Conservation (phyloP, 345 rosid species). For the Euphorbia pulcherrima region DNA sequence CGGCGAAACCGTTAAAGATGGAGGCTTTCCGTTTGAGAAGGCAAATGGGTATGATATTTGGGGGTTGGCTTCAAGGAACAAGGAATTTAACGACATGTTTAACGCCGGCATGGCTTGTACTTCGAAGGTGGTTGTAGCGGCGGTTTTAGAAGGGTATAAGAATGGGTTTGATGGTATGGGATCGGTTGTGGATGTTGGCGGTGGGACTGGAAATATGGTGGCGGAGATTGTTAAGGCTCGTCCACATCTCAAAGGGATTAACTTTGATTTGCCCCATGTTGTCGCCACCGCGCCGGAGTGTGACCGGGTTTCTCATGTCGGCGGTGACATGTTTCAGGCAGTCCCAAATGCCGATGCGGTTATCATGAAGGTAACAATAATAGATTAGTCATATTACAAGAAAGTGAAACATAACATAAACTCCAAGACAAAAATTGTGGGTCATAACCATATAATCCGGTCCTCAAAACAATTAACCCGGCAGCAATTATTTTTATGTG, state of each 20-base stretch:
- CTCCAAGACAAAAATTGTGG: too few species aligned
- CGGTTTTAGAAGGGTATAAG: slow-evolving; percentile 16
- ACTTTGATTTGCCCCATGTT: slow-evolving; percentile 45
- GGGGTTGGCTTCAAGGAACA: slow-evolving; percentile 22
- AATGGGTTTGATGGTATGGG: slow-evolving; percentile 21
- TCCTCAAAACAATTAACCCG: too few species aligned
- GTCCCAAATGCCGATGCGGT: slow-evolving; percentile 37
- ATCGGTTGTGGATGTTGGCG: slow-evolving; percentile 40
- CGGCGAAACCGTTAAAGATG: slow-evolving; percentile 33
- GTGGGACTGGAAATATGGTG: slow-evolving; percentile 24
- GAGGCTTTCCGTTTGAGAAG: slow-evolving; percentile 34
- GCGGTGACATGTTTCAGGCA: slow-evolving; percentile 38
- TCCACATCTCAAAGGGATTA: slow-evolving; percentile 35
- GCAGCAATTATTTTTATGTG: too few species aligned
- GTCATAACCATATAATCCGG: too few species aligned
- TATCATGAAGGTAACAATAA: slow-evolving; percentile 28
- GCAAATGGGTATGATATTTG: slow-evolving; percentile 36
- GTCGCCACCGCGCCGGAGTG: slow-evolving; percentile 29
- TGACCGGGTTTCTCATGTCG: slow-evolving; percentile 30
- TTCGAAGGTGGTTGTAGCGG: slow-evolving; percentile 17
- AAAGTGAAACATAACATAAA: too few species aligned
- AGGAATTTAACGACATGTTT: slow-evolving; percentile 22
- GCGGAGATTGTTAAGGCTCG: slow-evolving; percentile 27
- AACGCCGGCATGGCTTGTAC: slow-evolving; percentile 31
- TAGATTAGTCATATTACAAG: too few species aligned